Conservation (phyloP, 345 rosid species). For the Noccaea caerulescens region DNA sequence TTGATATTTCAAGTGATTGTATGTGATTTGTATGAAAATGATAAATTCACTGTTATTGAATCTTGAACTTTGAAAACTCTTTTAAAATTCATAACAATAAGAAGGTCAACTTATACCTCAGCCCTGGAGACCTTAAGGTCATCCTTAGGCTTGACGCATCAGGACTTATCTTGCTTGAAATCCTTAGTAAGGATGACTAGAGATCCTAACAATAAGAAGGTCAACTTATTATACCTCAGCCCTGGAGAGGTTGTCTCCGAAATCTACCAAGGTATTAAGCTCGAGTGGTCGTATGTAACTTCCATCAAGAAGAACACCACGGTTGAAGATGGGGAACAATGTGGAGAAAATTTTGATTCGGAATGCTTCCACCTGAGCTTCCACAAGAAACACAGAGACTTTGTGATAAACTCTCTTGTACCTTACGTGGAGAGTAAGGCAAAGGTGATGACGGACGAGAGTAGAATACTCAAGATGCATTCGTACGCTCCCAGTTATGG, state of each 20-base stretch:
- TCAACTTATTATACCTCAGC: slow-evolving; percentile 48
- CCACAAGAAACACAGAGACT: slow-evolving; percentile 50
- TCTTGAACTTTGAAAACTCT: no score
- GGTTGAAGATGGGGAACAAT: neutral
- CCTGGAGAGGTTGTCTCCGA: slow-evolving; percentile 51
- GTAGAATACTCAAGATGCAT: slow-evolving; percentile 51
- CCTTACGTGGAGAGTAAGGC: slow-evolving; percentile 46
- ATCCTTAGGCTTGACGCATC: no score
- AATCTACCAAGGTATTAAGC: slow-evolving; percentile 45
- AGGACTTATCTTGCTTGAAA: no score
- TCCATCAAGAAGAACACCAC: neutral
- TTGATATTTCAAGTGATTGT: no score
- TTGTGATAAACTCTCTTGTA: slow-evolving; percentile 46
- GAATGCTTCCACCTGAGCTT: slow-evolving; percentile 48
- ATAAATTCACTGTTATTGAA: no score
- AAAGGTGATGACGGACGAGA: slow-evolving; percentile 26
- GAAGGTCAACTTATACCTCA: slow-evolving; percentile 44
- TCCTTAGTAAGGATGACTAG: slow-evolving; percentile 51
- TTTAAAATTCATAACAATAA: slow-evolving; percentile 38
- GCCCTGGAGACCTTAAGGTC: slow-evolving; percentile 52
- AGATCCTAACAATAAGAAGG: slow-evolving; percentile 43
- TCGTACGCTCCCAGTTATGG: slow-evolving; percentile 17
- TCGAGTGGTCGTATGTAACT: slow-evolving; percentile 49
- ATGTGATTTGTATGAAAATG: no score
- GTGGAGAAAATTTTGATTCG: neutral